Evolutionary conservation across 2,329 filamentous ascomycete genomes (phyloP).

Genomic region (Orbilia oligospora): DNA sequence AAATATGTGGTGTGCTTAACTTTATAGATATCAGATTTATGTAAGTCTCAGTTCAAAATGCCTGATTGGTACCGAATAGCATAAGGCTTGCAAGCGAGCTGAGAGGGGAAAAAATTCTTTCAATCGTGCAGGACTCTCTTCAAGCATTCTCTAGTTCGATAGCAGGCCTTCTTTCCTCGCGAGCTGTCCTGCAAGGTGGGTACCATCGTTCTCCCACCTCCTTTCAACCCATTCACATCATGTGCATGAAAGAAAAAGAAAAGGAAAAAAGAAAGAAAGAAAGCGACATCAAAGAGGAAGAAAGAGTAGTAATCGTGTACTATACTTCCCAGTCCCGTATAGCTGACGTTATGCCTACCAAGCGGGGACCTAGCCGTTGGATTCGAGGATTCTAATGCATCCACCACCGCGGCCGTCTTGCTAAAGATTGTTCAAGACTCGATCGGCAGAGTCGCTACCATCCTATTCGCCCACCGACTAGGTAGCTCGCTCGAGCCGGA

Average conservation of each 20-base stretch:
- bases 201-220: constrained; percentile 65
- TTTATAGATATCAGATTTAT: constrained; percentile 76
- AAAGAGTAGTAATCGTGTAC: constrained; percentile 45
- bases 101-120: constrained; percentile 40
- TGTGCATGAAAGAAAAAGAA: constrained; percentile 17
- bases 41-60: constrained; percentile 67
- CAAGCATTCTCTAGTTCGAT: constrained; percentile 89
- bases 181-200: constrained; percentile 82
- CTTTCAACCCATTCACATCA: constrained; percentile 29
- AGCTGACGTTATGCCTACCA: constrained; percentile 33
- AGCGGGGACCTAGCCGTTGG: constrained; percentile 74
- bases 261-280: neutral
- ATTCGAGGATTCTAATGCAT: constrained; percentile 83
- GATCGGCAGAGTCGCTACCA: constrained; percentile 85
- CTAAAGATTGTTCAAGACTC: constrained; percentile 87
- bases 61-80: constrained; percentile 26
- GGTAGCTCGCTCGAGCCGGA: constrained; percentile 89
- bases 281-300: constrained; percentile 10
- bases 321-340: constrained; percentile 6
- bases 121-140: constrained; percentile 75
- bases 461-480: constrained; percentile 85
- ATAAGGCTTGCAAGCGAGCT: constrained; percentile 38
- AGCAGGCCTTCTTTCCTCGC: constrained; percentile 81
- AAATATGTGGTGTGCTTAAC: constrained; percentile 28
- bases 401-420: constrained; percentile 84